Evolutionary conservation across 805 yeast genomes (phyloP).

Genomic region (Priceomyces melissophilus): DNA sequence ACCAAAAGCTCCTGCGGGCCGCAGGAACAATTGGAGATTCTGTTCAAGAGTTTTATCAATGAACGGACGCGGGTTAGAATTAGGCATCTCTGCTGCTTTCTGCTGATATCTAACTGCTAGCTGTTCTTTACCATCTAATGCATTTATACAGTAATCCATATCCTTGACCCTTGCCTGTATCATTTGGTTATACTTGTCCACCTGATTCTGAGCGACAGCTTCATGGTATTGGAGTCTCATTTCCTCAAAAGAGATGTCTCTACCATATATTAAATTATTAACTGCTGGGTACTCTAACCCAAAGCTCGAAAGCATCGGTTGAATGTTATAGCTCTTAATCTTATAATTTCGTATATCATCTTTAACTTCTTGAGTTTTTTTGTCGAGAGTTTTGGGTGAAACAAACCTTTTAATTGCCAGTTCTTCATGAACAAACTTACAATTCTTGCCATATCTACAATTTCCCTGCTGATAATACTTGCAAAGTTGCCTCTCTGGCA

Average conservation of each 20-base stretch:
- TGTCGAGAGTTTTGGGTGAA: constrained; percentile 11
- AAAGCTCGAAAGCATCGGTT: constrained; percentile 41
- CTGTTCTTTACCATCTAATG: constrained; percentile 36
- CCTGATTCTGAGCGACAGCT: constrained; percentile 33
- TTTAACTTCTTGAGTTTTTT: constrained; percentile 16
- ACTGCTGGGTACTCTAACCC: constrained; percentile 49
- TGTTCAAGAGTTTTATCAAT: constrained; percentile 26
- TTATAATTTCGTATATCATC: constrained; percentile 20
- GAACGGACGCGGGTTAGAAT: constrained; percentile 21
- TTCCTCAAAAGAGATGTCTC: constrained; percentile 58
- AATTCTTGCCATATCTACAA: constrained; percentile 26
- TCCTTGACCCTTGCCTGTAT: constrained; percentile 44
- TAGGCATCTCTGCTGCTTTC: constrained; percentile 31
- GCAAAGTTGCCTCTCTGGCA: constrained; percentile 12
- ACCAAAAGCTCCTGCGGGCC: constrained; percentile 6
- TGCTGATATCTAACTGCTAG: constrained; percentile 61
- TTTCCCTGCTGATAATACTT: constrained; percentile 22
- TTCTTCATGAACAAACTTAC: constrained; percentile 22
- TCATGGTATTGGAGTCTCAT: constrained; percentile 43
- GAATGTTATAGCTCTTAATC: constrained; percentile 17
- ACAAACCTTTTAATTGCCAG: constrained; percentile 10
- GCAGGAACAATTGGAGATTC: constrained; percentile 21
- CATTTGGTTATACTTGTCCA: constrained; percentile 38
- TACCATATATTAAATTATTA: constrained; percentile 44
- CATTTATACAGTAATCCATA: constrained; percentile 40